Base-by-base conservation (phyloP, 331 rosid species). In the Quercus tomentella region DNA sequence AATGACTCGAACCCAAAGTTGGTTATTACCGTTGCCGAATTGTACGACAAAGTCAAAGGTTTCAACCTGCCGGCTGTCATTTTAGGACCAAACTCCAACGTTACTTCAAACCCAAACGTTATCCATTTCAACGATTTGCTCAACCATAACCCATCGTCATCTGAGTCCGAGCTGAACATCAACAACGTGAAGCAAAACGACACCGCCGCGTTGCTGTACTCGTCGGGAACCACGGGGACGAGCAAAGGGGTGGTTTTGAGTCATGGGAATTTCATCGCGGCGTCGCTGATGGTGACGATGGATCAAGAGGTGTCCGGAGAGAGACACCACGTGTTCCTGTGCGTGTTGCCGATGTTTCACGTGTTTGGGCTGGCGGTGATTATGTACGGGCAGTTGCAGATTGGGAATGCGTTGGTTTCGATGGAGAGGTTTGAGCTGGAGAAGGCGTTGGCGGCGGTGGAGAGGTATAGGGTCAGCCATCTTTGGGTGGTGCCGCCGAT, bases 401-500 rank as follows among this genome's bases (percentile, higher is more conserved):
- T 79, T 52, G 98, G 97, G 2, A 92, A 76, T 17, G 74, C 91
- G 17, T 67, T 91, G 7, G 88, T 93, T 51, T 90, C 90, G 0
- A 80, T 92, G 91, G 79, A 82, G 68, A 80, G 49, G 43, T 92
- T 92, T 49, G 85, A 88, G 45, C 83, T 94, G 20, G 91, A 90
- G 72, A 81, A 87, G 83, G 51, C 85, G 57, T 54, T 94, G 83
- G 84, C 66, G 82, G 84, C 89, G 3, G 76, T 94, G 54, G 96
- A 92, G 81, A 89, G 75, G 86, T 89, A 83, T 60, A 88, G 77
- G 78, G 91, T 91, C 8, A 86, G 89, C 0, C 89, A 84, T 65
- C 7, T 92, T 60, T 92, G 93, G 96, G 83, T 92, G 68, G 98
- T 92, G 89, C 98, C 97, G 51, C 96, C 97, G 0, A 81, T 92